Evolutionary conservation across 257 asterid genomes (phyloP).

Genomic region (Galeopsis tetrahit): DNA sequence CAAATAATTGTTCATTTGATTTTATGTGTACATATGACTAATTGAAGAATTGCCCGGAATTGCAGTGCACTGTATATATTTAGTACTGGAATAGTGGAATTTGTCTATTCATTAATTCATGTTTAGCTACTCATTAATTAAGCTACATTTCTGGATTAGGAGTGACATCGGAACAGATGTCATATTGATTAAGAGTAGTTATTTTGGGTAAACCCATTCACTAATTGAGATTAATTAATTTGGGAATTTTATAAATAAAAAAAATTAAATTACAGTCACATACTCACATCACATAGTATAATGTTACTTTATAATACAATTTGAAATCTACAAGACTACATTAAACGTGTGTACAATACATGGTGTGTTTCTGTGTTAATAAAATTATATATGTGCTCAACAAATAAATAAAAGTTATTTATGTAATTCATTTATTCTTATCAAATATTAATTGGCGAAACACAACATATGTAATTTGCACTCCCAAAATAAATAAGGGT

Average conservation of each 20-base stretch:
- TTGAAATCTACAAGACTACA: no score
- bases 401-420: background rate
- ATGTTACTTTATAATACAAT: no score
- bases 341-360: background rate
- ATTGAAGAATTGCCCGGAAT: background rate
- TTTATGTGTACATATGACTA: no score
- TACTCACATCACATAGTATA: no score
- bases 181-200: background rate
- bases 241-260: background rate
- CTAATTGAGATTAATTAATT: background rate
- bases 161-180: background rate
- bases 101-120: background rate
- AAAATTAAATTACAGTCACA: no score
- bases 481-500: background rate
- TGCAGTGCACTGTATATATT: no score
- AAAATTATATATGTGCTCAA: background rate
- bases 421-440: background rate
- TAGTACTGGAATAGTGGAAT: no score
- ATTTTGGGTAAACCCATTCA: background rate
- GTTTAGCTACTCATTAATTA: background rate
- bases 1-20: no score
- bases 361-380: background rate
- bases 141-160: conserved; percentile 1
- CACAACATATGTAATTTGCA: background rate
- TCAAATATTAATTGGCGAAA: background rate